Conservation (phyloP, 805 yeast species). For the Nakazawaea siamensis region DNA sequence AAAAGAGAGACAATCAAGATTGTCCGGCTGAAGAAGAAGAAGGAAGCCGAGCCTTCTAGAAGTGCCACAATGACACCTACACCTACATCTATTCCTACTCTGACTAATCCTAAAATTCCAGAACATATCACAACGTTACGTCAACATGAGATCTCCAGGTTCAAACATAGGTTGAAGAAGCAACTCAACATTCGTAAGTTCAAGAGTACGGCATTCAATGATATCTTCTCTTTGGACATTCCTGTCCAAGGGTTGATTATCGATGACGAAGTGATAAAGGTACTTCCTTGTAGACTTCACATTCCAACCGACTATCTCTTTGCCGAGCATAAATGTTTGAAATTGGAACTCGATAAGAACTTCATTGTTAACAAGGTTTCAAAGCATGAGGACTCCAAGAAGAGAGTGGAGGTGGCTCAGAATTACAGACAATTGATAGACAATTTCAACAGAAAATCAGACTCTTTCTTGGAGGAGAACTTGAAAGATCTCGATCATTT, state of each 20-base stretch:
- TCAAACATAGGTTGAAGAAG: slow-evolving; percentile 19
- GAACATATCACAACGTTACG: slow-evolving; percentile 12
- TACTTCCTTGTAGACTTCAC: slow-evolving; percentile 20
- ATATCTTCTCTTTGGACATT: slow-evolving; percentile 20
- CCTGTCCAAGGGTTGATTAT: slow-evolving; percentile 15
- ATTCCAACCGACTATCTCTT: slow-evolving; percentile 24
- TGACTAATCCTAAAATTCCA: slow-evolving; percentile 6
- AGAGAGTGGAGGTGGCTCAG: slow-evolving; percentile 19
- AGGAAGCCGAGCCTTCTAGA: background rate
- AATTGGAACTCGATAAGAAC: slow-evolving; percentile 24
- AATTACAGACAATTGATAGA: too few species aligned
- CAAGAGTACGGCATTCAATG: slow-evolving; percentile 20
- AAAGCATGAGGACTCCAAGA: slow-evolving; percentile 19
- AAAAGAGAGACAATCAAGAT: slow-evolving; percentile 56
- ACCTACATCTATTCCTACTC: background rate
- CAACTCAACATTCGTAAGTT: slow-evolving; percentile 15
- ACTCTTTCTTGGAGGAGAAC: slow-evolving; percentile 13
- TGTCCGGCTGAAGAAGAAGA: slow-evolving; percentile 24
- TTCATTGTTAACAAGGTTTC: slow-evolving; percentile 19
- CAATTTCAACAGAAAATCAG: slow-evolving; percentile 13
- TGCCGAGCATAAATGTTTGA: slow-evolving; percentile 18
- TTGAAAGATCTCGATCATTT: background rate
- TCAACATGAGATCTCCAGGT: slow-evolving; percentile 17
- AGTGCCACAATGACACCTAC: background rate
- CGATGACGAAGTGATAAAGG: slow-evolving; percentile 18